Evolutionary conservation across 192 early-diverging fungal genomes (phyloP).

Genomic region (Kappamyces sp.): DNA sequence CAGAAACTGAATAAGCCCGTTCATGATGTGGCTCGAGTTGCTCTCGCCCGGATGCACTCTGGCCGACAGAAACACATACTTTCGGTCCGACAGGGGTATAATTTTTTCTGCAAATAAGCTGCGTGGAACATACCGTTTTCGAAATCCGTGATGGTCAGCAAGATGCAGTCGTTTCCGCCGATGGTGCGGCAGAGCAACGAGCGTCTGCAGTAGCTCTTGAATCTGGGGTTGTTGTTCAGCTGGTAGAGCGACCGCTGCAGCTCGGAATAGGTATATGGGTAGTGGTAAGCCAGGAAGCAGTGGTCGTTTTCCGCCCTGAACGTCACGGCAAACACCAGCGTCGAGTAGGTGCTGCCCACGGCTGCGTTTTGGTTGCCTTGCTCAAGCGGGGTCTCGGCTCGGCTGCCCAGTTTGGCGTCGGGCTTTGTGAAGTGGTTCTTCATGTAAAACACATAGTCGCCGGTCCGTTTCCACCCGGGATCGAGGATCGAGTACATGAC

Average conservation of each 20-base stretch:
- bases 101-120: not conserved
- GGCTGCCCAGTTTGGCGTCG: not conserved
- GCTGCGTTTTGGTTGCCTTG: not conserved
- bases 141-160: slow-evolving; percentile 52
- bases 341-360: slow-evolving; percentile 32
- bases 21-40: slow-evolving; percentile 47
- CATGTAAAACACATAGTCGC: slow-evolving; percentile 44
- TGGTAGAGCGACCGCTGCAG: slow-evolving; percentile 27
- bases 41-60: slow-evolving; percentile 54
- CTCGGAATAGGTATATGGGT: slow-evolving; percentile 50
- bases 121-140: slow-evolving; percentile 9
- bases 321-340: slow-evolving; percentile 34
- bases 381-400: not conserved
- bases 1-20: slow-evolving; percentile 42
- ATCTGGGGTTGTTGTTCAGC: slow-evolving; percentile 14
- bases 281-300: slow-evolving; percentile 48
- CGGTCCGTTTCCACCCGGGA: slow-evolving; percentile 35
- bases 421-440: slow-evolving; percentile 45
- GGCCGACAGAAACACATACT: slow-evolving; percentile 41
- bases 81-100: slow-evolving; percentile 26
- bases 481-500: slow-evolving; percentile 41
- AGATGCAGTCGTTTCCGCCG: slow-evolving; percentile 37
- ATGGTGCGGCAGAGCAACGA: slow-evolving; percentile 24
- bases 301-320: slow-evolving; percentile 27
- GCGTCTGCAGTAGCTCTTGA: slow-evolving; percentile 16